Conservation (phyloP, 2,329 filamentous ascomycete genomes). For the Polychaeton citri region DNA sequence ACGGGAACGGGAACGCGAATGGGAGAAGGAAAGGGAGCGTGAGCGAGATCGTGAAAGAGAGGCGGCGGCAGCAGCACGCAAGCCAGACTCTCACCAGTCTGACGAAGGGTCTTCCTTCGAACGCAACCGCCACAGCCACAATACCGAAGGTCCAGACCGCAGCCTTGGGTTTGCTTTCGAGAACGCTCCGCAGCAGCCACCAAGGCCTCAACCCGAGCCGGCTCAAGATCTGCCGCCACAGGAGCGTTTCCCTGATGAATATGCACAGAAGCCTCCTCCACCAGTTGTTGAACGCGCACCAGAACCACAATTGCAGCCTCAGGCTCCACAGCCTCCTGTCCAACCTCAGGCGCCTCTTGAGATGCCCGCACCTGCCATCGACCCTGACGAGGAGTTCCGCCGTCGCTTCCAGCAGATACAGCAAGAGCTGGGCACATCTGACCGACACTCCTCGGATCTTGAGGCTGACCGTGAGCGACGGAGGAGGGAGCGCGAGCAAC, state of each 20-base stretch:
- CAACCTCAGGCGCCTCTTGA: conserved; percentile 2
- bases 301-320: neutral
- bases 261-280: neutral
- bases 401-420: conserved; percentile 34
- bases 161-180: conserved; percentile 22
- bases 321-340: neutral
- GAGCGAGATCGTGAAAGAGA: conserved; percentile 9
- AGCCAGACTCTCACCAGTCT: neutral
- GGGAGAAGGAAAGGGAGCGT: conserved; percentile 4
- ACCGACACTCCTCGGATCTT: conserved; percentile 11
- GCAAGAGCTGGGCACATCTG: conserved; percentile 25
- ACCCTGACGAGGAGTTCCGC: conserved; percentile 39
- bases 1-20: conserved; percentile 2
- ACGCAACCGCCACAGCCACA: conserved; percentile 13
- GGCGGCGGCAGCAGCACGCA: neutral
- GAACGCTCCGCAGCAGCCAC: conserved; percentile 9
- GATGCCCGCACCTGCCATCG: conserved; percentile 19
- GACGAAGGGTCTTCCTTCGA: conserved; percentile 3
- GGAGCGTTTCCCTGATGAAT: neutral
- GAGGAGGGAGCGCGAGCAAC: conserved; percentile 18
- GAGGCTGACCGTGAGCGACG: conserved; percentile 20
- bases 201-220: neutral
- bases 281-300: conserved; percentile 4
- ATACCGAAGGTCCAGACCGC: conserved; percentile 14
- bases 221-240: conserved; percentile 1